Conservation (phyloP, 2,329 filamentous ascomycete species). For the Alternaria consortialis region DNA sequence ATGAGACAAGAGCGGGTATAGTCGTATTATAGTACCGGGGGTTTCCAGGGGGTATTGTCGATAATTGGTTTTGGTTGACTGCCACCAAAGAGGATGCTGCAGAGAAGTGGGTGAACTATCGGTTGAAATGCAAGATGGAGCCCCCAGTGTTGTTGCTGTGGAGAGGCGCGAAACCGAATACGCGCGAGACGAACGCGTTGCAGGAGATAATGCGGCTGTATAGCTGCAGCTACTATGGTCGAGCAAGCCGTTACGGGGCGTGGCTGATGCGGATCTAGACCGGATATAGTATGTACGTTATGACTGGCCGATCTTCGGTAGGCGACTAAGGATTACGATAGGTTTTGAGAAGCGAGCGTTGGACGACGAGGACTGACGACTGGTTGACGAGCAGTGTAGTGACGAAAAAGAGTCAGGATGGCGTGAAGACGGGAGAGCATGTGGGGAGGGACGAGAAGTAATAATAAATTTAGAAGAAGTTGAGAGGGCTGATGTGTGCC, state of each 20-base stretch:
- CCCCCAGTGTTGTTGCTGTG: slow-evolving; percentile 37
- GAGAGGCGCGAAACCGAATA: slow-evolving; percentile 37
- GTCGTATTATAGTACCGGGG: slow-evolving; percentile 14
- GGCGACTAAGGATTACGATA: slow-evolving; percentile 12
- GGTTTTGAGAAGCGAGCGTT: slow-evolving; percentile 28
- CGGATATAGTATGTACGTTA: slow-evolving; percentile 23
- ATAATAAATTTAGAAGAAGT: slow-evolving; percentile 46
- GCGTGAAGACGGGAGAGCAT: slow-evolving; percentile 29
- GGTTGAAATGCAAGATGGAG: slow-evolving; percentile 33
- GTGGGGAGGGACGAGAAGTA: slow-evolving; percentile 43
- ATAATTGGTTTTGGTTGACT: slow-evolving; percentile 13
- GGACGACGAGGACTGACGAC: slow-evolving; percentile 25
- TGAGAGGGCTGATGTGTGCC: slow-evolving; percentile 39
- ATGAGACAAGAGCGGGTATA: slow-evolving; percentile 1
- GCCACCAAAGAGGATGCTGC: slow-evolving; percentile 12
- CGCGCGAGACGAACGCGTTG: slow-evolving; percentile 43
- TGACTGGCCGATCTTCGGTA: slow-evolving; percentile 24
- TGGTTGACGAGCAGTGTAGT: slow-evolving; percentile 33
- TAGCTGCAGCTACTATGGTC: slow-evolving; percentile 23
- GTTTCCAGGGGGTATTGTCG: slow-evolving; percentile 11
- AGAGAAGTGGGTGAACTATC: slow-evolving; percentile 22
- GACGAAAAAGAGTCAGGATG: slow-evolving; percentile 37
- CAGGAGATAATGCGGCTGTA: slow-evolving; percentile 33
- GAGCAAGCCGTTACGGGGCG: slow-evolving; percentile 35
- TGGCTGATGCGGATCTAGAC: slow-evolving; percentile 42